Evolutionary conservation across 164 flowering plant species (phyloP), one percentile per base, ranked within the genome.

Genomic region (Echeveria elegans): DNA sequence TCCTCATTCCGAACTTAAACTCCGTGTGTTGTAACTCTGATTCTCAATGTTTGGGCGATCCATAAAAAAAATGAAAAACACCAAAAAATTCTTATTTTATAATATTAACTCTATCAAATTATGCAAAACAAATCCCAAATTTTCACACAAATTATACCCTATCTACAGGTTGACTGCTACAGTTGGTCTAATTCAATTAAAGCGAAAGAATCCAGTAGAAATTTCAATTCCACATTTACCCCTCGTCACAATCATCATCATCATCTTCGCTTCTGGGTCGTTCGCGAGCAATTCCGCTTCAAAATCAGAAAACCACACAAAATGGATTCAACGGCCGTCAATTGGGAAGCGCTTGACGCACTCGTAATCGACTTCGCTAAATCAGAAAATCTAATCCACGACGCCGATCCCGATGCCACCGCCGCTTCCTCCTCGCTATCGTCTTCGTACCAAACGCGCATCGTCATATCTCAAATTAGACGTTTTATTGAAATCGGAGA

Each of bases 301-400:
- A 50, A 47, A 47, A 19, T 18, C n/a, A 6, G n/a, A n/a, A 19
- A 41, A 45, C 5, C 16, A 18, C 24, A 50, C n/a, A 50, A 50
- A 50, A 91, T 91, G 97, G 97, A 91, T 11, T 77, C 96, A 21
- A 77, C 77, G 70, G 79, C 86, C 1, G 90, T 94, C 16, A 94
- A 91, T 66, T 94, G 99, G 99, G 97, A 94, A 71, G 81, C 96
- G 2, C 86, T 94, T 1, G 99, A 94, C 74, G 67, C 88, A 18
- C 83, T 94, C 26, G 75, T 92, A 24, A 72, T 88, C 76, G 90
- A 91, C 48, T 94, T 91, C 79, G 96, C 90, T 28, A 88, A 81
- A 73, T 85, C 99, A 9, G 99, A 94, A 67, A 83, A 84, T 70
- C 69, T 90, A 45, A 68, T 90, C 53, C 85, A 85, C 26, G 88